Conservation (phyloP, 2,329 filamentous ascomycete species). For the Cercospora sojina region DNA sequence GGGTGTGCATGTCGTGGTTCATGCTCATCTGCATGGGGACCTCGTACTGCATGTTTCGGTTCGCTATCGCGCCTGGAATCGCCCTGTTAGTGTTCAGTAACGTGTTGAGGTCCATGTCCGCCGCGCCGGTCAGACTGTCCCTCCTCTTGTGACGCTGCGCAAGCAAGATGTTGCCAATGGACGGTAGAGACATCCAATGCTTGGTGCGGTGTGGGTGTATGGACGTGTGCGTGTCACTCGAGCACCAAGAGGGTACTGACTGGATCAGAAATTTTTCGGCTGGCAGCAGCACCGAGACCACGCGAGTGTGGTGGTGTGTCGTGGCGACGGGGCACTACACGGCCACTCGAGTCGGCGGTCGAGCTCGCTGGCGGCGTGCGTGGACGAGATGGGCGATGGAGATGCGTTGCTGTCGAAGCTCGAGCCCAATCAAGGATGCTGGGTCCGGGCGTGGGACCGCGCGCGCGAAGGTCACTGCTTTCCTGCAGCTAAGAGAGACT, state of each 20-base stretch:
- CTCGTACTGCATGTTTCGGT: slow-evolving; percentile 43
- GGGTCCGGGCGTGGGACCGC: slow-evolving; percentile 7
- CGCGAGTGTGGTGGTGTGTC: slow-evolving; percentile 19
- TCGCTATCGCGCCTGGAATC: slow-evolving; percentile 30
- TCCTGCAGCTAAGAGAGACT: slow-evolving; percentile 13
- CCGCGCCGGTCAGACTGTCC: slow-evolving; percentile 37
- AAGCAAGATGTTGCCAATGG: slow-evolving; percentile 33
- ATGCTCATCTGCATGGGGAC: slow-evolving; percentile 36
- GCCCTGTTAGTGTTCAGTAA: slow-evolving; percentile 42
- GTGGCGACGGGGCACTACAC: slow-evolving; percentile 1
- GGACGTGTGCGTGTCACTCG: slow-evolving; percentile 14
- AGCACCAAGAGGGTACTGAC: slow-evolving; percentile 27
- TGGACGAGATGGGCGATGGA: slow-evolving; percentile 20
- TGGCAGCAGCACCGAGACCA: slow-evolving; percentile 20
- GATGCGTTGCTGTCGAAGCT: slow-evolving; percentile 13
- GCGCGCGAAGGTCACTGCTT: slow-evolving; percentile 18
- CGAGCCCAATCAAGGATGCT: slow-evolving; percentile 20
- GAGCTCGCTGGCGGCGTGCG: slow-evolving; percentile 6
- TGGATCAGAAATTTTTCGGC: slow-evolving; percentile 31
- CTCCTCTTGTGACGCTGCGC: slow-evolving; percentile 37
- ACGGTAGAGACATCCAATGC: slow-evolving; percentile 37
- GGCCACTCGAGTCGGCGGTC: slow-evolving; percentile 6
- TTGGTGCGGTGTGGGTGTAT: slow-evolving; percentile 3
- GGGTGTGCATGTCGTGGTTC: slow-evolving; percentile 34
- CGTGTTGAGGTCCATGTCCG: slow-evolving; percentile 39